Evolutionary conservation across 768 basidiomycete species (phyloP).

Genomic region (Crepidotus variabilis): DNA sequence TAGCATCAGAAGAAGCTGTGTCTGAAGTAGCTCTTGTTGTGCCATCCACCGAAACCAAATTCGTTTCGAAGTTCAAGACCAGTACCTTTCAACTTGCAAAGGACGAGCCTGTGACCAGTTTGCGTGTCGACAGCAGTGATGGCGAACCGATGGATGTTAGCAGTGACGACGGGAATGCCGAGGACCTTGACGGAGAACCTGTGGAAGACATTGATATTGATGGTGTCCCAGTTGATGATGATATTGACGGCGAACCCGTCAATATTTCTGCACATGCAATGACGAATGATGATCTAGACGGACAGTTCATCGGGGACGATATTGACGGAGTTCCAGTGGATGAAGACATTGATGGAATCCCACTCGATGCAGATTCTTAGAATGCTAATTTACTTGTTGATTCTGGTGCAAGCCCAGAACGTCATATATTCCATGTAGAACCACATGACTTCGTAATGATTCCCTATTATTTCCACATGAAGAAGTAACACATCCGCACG

Average conservation of each 20-base stretch:
- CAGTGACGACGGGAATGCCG: conserved; percentile 32
- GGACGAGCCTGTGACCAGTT: conserved; percentile 22
- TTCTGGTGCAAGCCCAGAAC: conserved; percentile 5
- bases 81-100: conserved; percentile 75
- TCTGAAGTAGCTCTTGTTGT: conserved; percentile 21
- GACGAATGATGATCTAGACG: conserved; percentile 32
- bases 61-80: conserved; percentile 68
- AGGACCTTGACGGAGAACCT: conserved; percentile 51
- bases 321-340: conserved; percentile 32
- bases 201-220: conserved; percentile 27
- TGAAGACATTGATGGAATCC: conserved; percentile 46
- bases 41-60: conserved; percentile 18
- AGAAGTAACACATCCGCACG: too few species aligned
- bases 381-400: conserved; percentile 1
- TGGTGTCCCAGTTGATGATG: conserved; percentile 24
- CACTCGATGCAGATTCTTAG: conserved; percentile 20
- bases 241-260: conserved; percentile 34
- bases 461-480: too few species aligned
- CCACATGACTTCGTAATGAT: not conserved
- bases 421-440: not conserved
- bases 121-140: conserved; percentile 28
- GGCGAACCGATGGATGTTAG: conserved; percentile 35
- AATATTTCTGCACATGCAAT: conserved; percentile 27
- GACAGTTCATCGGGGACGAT: conserved; percentile 31
- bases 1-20: conserved; percentile 23